phyloP scores from a whole-genome alignment of 2,329 filamentous ascomycete species.

The Diaporthe ampelina region DNA sequence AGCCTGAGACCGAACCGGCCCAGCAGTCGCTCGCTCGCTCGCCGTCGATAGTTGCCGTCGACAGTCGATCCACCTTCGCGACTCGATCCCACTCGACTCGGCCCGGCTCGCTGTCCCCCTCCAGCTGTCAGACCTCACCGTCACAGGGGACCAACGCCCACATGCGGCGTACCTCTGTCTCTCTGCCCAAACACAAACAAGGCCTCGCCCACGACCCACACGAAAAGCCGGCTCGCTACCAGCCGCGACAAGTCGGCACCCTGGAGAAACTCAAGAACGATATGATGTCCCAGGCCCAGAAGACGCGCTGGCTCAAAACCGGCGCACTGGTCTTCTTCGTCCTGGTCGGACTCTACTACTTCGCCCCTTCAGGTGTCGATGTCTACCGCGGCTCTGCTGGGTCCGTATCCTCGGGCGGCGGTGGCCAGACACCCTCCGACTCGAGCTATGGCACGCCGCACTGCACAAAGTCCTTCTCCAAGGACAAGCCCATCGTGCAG shows the following conservation, averaged over 20 bases:
- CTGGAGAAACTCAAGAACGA: conserved; percentile 69
- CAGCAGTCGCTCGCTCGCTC: conserved; percentile 1
- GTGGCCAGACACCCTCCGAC: conserved; percentile 70
- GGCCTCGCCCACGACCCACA: conserved; percentile 69
- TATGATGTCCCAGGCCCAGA: conserved; percentile 75
- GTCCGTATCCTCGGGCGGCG: conserved; percentile 44
- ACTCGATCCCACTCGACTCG: conserved; percentile 5
- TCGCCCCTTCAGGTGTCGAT: conserved; percentile 71
- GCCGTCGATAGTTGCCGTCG: not conserved
- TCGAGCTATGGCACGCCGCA: conserved; percentile 76
- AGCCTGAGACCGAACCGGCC: not conserved
- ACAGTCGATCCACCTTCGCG: not conserved
- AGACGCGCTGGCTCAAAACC: conserved; percentile 75
- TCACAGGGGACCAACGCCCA: conserved; percentile 35
- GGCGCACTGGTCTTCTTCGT: conserved; percentile 72
- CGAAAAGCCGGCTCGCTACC: conserved; percentile 76
- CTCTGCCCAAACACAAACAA: conserved; percentile 67
- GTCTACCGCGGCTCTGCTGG: conserved; percentile 58
- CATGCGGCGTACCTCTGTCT: conserved; percentile 77
- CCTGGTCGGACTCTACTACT: conserved; percentile 73
- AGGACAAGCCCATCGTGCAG: conserved; percentile 93
- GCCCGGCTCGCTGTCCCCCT: not conserved
- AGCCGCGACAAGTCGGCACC: conserved; percentile 61
- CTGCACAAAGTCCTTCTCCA: conserved; percentile 87
- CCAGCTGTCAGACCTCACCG: conserved; percentile 22